phyloP scores from a whole-genome alignment of 805 yeast genomes.

The Ogataea dorogensis region DNA sequence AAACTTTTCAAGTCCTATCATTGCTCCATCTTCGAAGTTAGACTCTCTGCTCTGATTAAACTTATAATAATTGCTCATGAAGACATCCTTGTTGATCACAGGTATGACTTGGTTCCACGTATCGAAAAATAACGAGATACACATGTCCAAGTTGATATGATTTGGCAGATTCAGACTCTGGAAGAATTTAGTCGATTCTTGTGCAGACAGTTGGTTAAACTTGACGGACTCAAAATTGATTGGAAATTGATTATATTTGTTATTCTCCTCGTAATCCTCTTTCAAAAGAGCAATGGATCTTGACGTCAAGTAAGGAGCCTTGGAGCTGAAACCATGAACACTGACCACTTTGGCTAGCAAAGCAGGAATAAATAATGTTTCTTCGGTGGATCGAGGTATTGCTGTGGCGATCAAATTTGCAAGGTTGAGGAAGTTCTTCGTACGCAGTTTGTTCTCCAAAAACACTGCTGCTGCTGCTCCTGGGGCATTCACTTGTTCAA shows the following conservation, averaged over 20 bases:
- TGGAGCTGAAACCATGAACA: slow-evolving; percentile 68
- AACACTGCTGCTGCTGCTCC: slow-evolving; percentile 73
- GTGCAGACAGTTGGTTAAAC: slow-evolving; percentile 36
- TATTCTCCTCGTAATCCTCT: slow-evolving; percentile 41
- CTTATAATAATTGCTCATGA: slow-evolving; percentile 55
- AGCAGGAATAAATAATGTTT: slow-evolving; percentile 71
- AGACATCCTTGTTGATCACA: slow-evolving; percentile 65
- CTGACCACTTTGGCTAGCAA: slow-evolving; percentile 66
- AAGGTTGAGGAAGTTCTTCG: slow-evolving; percentile 44
- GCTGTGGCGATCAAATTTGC: slow-evolving; percentile 67
- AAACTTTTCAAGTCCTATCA: slow-evolving; percentile 50
- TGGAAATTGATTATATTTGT: slow-evolving; percentile 31
- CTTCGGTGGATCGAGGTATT: slow-evolving; percentile 75
- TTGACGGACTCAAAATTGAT: slow-evolving; percentile 36
- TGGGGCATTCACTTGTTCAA: slow-evolving; percentile 70
- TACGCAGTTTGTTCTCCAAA: slow-evolving; percentile 42
- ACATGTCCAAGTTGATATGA: slow-evolving; percentile 61
- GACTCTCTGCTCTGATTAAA: slow-evolving; percentile 47
- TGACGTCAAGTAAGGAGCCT: slow-evolving; percentile 69
- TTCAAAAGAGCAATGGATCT: slow-evolving; percentile 69
- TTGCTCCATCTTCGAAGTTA: slow-evolving; percentile 39
- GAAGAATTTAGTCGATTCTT: slow-evolving; percentile 48
- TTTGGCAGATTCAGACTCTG: slow-evolving; percentile 45
- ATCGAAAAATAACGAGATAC: slow-evolving; percentile 65
- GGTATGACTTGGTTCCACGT: slow-evolving; percentile 78